These are phyloP conservation scores for Penicillium sp. DNA, from an alignment of 2,329 filamentous ascomycete species.

Conservation along the genomic window DNA sequence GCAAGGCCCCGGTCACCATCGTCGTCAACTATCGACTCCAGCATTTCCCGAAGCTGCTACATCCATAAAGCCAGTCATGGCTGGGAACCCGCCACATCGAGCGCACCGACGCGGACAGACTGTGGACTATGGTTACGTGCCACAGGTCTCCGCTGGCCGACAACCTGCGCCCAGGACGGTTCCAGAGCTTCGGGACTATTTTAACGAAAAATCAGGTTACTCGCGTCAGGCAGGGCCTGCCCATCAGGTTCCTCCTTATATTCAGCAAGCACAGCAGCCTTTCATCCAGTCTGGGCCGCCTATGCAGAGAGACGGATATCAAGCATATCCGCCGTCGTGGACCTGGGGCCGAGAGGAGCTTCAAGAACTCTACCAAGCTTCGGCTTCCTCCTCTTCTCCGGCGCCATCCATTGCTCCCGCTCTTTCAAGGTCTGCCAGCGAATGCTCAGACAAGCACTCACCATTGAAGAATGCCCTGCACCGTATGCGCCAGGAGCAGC, in stretches of 20 bases:
- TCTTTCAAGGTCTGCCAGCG: slow-evolving; percentile 22
- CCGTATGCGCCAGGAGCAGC: slow-evolving; percentile 30
- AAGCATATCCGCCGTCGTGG: slow-evolving; percentile 25
- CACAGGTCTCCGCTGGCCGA: slow-evolving; percentile 32
- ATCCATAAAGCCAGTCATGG: slow-evolving; percentile 51
- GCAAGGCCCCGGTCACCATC: slow-evolving; percentile 63
- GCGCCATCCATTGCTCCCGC: slow-evolving; percentile 15
- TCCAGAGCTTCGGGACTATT: slow-evolving; percentile 24
- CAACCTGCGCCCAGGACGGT: slow-evolving; percentile 22
- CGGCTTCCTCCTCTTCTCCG: slow-evolving; percentile 30
- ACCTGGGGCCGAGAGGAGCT: slow-evolving; percentile 32
- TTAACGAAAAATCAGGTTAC: slow-evolving; percentile 29
- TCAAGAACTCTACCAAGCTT: slow-evolving; percentile 26
- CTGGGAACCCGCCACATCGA: slow-evolving; percentile 44
- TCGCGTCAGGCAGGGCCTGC: slow-evolving; percentile 10
- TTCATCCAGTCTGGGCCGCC: slow-evolving; percentile 14
- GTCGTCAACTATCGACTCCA: slow-evolving; percentile 83
- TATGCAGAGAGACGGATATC: slow-evolving; percentile 20
- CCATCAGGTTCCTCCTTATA: slow-evolving; percentile 14
- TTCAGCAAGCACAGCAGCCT: slow-evolving; percentile 47
- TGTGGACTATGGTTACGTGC: slow-evolving; percentile 65
- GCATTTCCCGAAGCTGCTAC: slow-evolving; percentile 64
- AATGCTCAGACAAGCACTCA: slow-evolving; percentile 18
- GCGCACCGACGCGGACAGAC: slow-evolving; percentile 79
- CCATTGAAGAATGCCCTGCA: slow-evolving; percentile 26